phyloP scores from a whole-genome alignment of 257 asterid genomes.

The Nicotiana benthamiana region DNA sequence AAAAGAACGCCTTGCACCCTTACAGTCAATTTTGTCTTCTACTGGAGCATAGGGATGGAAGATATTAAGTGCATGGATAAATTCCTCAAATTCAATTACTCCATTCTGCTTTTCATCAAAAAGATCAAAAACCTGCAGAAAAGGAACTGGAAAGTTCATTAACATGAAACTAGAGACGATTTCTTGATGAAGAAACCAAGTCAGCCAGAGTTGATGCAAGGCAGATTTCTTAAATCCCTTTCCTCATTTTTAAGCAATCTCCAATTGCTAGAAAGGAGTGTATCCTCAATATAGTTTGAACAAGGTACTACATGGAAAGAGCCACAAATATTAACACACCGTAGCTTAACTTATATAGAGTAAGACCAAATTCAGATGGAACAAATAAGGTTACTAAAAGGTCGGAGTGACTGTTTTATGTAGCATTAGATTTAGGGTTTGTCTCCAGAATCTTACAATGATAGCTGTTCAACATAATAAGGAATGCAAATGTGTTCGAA shows the following conservation, averaged over 20 bases:
- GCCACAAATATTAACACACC: background rate
- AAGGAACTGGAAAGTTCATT: background rate
- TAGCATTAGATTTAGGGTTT: background rate
- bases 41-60: constrained; percentile 26
- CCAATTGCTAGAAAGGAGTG: background rate
- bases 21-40: constrained; percentile 22
- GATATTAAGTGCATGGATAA: constrained; percentile 19
- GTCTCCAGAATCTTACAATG: background rate
- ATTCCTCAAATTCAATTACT: constrained; percentile 24
- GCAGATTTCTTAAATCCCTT: background rate
- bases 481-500: background rate
- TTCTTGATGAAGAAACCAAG: background rate
- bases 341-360: background rate
- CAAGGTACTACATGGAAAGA: background rate
- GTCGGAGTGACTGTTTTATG: background rate
- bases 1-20: background rate
- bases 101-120: constrained; percentile 26
- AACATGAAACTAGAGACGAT: background rate
- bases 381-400: background rate
- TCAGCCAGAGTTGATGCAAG: background rate
- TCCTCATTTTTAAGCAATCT: background rate
- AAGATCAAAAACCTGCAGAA: constrained; percentile 23
- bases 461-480: background rate
- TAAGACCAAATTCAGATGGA: background rate
- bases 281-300: background rate